Conservation (phyloP, 2,329 filamentous ascomycete genomes). For the Venturiaceae sp. region DNA sequence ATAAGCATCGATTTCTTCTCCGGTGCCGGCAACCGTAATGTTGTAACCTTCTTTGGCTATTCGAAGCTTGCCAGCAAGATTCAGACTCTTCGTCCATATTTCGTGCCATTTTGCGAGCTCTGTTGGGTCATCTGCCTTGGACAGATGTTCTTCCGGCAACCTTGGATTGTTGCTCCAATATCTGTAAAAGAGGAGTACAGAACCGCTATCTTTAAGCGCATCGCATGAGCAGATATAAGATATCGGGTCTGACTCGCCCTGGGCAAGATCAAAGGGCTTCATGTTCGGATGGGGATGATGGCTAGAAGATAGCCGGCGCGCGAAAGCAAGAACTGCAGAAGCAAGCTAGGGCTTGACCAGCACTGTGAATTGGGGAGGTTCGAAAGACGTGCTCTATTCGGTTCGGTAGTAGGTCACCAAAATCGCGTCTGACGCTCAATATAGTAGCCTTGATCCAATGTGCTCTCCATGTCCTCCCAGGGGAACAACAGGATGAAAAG, state of each 20-base stretch:
- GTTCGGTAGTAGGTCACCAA: too few species aligned
- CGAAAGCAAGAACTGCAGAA: too few species aligned
- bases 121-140: constrained; percentile 8
- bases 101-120: constrained; percentile 13
- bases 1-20: constrained; percentile 10
- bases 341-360: too few species aligned
- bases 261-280: constrained; percentile 1
- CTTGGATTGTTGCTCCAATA: constrained; percentile 15
- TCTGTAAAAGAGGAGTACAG: constrained; percentile 16
- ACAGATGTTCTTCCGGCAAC: constrained; percentile 9
- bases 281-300: too few species aligned
- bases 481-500: too few species aligned
- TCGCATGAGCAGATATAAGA: constrained; percentile 15
- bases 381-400: too few species aligned
- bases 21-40: constrained; percentile 15
- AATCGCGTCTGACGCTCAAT: too few species aligned
- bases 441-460: too few species aligned
- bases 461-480: too few species aligned
- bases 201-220: constrained; percentile 11
- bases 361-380: too few species aligned
- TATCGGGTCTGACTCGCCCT: constrained; percentile 12
- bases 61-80: constrained; percentile 15
- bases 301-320: too few species aligned
- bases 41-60: constrained; percentile 17
- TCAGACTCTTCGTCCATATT: constrained; percentile 9